Evolutionary conservation across 2,329 filamentous ascomycete species (phyloP).

Genomic region (Diplodia intermedia): DNA sequence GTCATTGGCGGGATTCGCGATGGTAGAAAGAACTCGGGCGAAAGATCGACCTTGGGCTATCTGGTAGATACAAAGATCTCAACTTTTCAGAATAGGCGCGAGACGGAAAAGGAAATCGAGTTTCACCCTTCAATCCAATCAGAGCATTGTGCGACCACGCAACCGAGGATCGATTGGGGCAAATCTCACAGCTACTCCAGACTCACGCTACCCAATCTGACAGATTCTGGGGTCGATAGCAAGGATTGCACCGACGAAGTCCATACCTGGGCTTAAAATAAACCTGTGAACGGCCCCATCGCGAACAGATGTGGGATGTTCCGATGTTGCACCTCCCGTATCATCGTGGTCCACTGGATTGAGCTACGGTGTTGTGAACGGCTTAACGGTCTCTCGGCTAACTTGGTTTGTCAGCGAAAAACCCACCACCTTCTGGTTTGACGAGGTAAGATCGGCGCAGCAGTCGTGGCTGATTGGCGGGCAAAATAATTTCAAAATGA

Average conservation of each 20-base stretch:
- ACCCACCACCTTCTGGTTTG: no score
- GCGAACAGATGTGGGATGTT: background rate
- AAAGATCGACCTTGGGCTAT: slow-evolving; percentile 10
- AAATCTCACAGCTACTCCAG: background rate
- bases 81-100: background rate
- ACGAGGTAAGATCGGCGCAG: no score
- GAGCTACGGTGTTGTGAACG: no score
- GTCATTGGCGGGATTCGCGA: slow-evolving; percentile 16
- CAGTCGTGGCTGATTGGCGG: no score
- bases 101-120: slow-evolving; percentile 17
- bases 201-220: background rate
- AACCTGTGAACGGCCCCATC: background rate
- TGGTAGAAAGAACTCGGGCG: slow-evolving; percentile 18
- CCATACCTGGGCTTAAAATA: background rate
- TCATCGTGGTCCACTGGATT: no score
- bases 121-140: background rate
- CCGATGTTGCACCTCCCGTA: background rate
- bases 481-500: no score
- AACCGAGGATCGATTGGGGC: background rate
- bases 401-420: no score
- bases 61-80: slow-evolving; percentile 28
- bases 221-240: background rate
- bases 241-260: background rate
- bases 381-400: no score
- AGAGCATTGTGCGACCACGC: background rate